Evolutionary conservation across 192 early-diverging fungal genomes (phyloP).

Genomic region (Rhizophagus sp.): DNA sequence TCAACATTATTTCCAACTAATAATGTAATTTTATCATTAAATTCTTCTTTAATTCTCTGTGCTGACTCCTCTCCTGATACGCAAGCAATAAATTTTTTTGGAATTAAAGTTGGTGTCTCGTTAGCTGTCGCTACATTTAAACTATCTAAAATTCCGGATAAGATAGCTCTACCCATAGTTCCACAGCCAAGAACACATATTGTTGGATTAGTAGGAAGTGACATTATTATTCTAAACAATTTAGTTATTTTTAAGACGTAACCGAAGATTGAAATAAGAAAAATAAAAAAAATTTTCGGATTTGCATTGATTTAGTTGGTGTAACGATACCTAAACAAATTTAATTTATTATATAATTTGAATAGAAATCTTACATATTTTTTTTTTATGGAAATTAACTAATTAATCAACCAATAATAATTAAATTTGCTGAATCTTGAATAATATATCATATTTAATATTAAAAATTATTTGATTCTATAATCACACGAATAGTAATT

Average conservation of each 20-base stretch:
- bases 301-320: too few relatives aligned
- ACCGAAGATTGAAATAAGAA: too few relatives aligned
- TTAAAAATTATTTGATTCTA: background rate
- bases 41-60: slow-evolving; percentile 25
- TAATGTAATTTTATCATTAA: slow-evolving; percentile 36
- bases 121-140: slow-evolving; percentile 9
- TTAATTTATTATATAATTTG: too few relatives aligned
- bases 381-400: too few relatives aligned
- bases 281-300: too few relatives aligned
- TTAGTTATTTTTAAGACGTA: too few relatives aligned
- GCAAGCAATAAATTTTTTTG: slow-evolving; percentile 48
- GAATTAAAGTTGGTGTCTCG: slow-evolving; percentile 2
- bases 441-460: background rate
- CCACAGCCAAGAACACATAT: slow-evolving; percentile 53
- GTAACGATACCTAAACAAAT: too few relatives aligned
- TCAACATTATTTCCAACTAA: slow-evolving; percentile 45
- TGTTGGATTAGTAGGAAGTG: slow-evolving; percentile 38
- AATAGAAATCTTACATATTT: too few relatives aligned
- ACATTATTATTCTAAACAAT: background rate
- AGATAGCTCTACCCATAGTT: slow-evolving; percentile 56
- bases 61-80: slow-evolving; percentile 49
- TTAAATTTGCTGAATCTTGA: too few relatives aligned
- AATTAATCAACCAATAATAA: too few relatives aligned
- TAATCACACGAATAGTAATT: background rate
- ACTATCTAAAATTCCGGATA: slow-evolving; percentile 47